Percentiles rank a stretch among this genome's conserved stretches.
These are phyloP conservation scores for Ophiocordyceps camponoti-floridani DNA, from an alignment of 2,329 filamentous ascomycete species.

Conservation along the genomic window DNA sequence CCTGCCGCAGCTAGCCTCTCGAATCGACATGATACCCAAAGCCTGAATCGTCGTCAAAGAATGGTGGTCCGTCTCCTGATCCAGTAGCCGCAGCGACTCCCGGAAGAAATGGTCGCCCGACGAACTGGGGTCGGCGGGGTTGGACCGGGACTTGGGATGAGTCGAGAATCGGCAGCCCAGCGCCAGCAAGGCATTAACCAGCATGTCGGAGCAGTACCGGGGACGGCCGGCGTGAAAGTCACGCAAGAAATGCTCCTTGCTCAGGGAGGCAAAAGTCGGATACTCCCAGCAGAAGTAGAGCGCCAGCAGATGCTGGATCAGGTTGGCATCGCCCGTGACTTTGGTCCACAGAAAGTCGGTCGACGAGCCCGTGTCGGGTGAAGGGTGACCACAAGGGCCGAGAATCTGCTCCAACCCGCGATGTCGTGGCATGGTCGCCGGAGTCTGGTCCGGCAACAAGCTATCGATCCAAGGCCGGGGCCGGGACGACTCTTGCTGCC, in stretches of 20 bases:
- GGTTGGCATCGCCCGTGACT: conserved; percentile 35
- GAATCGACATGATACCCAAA: conserved; percentile 56
- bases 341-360: conserved; percentile 37
- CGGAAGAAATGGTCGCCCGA: conserved; percentile 61
- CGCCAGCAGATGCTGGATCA: conserved; percentile 45
- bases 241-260: conserved; percentile 50
- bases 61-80: conserved; percentile 38
- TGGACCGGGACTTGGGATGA: conserved; percentile 42
- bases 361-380: conserved; percentile 18
- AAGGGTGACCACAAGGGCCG: not conserved
- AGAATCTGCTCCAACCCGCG: conserved; percentile 26
- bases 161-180: conserved; percentile 52
- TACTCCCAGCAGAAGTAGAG: conserved; percentile 65
- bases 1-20: conserved; percentile 54
- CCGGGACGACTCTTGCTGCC: conserved; percentile 25
- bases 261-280: conserved; percentile 55
- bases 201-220: conserved; percentile 48
- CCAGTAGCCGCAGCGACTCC: conserved; percentile 44
- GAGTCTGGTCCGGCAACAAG: conserved; percentile 15
- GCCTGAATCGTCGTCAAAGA: conserved; percentile 56
- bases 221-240: conserved; percentile 43
- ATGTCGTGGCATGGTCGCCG: conserved; percentile 15
- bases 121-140: conserved; percentile 41
- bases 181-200: conserved; percentile 48
- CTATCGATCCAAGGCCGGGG: conserved; percentile 33